These are phyloP conservation scores for Arthrobotrys pseudoclavata DNA, from an alignment of 2,329 filamentous ascomycete species.

Conservation along the genomic window DNA sequence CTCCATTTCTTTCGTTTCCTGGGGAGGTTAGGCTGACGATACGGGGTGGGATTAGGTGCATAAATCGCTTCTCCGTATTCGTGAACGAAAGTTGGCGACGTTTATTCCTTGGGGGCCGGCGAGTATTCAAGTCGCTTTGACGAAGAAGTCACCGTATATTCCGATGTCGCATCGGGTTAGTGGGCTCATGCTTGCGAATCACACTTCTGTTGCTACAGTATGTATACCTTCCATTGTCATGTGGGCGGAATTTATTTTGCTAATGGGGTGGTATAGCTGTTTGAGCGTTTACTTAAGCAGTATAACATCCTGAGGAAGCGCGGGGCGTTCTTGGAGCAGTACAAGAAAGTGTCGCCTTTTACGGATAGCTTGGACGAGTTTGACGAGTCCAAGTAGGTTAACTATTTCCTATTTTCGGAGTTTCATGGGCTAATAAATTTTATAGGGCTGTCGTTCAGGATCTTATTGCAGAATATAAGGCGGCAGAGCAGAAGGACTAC, in stretches of 20 bases:
- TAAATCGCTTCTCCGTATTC: slow-evolving; percentile 95
- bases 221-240: slow-evolving; percentile 63
- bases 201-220: slow-evolving; percentile 94
- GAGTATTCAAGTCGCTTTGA: slow-evolving; percentile 95
- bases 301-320: slow-evolving; percentile 96
- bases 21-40: not conserved
- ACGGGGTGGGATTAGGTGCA: slow-evolving; percentile 73
- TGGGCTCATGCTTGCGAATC: slow-evolving; percentile 96
- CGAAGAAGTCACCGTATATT: slow-evolving; percentile 95
- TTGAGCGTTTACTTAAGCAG: slow-evolving; percentile 91
- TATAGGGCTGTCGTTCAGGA: slow-evolving; percentile 79
- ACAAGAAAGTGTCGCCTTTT: slow-evolving; percentile 96
- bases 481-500: slow-evolving; percentile 91
- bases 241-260: not conserved
- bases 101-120: slow-evolving; percentile 99
- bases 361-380: slow-evolving; percentile 93
- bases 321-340: slow-evolving; percentile 95
- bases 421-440: not conserved
- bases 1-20: slow-evolving; percentile 1
- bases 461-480: slow-evolving; percentile 93
- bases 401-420: not conserved
- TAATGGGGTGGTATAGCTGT: slow-evolving; percentile 72
- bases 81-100: slow-evolving; percentile 90
- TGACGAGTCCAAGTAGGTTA: slow-evolving; percentile 79
- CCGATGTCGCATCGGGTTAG: slow-evolving; percentile 94